phyloP scores from a whole-genome alignment of 148 eudicot genomes.

The Fallopia convolvulus region DNA sequence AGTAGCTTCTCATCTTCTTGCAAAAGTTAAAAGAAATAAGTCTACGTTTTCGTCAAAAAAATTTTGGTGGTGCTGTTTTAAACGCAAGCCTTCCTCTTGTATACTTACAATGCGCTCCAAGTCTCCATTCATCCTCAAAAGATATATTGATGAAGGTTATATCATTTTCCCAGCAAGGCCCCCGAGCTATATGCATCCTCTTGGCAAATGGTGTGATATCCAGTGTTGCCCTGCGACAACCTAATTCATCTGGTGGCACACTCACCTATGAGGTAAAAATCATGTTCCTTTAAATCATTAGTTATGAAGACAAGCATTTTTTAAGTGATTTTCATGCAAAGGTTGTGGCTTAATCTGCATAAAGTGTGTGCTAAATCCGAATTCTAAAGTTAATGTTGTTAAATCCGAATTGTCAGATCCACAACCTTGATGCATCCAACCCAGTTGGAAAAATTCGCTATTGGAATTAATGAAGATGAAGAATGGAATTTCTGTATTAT shows the following conservation, averaged over 20 bases:
- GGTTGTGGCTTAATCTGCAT: neutral
- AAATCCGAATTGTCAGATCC: too few relatives aligned
- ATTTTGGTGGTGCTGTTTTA: neutral
- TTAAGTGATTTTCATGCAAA: neutral
- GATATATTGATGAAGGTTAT: constrained; percentile 93
- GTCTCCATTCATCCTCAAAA: neutral
- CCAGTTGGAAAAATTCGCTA: too few relatives aligned
- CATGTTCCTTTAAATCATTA: neutral
- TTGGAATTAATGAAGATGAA: too few relatives aligned
- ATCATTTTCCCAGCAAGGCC: constrained; percentile 98
- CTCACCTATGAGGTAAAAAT: constrained; percentile 89
- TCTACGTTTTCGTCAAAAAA: neutral
- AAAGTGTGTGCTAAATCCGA: too few relatives aligned
- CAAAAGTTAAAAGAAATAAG: neutral
- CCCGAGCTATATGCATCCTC: constrained; percentile 88
- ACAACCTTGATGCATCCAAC: too few relatives aligned
- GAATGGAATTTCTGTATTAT: too few relatives aligned
- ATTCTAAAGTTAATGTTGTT: too few relatives aligned
- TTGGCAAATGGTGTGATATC: constrained; percentile 91
- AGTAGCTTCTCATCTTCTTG: neutral
- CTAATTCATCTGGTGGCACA: constrained; percentile 96
- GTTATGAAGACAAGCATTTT: neutral
- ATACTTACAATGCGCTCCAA: neutral
- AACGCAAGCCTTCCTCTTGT: neutral
- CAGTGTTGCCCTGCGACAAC: constrained; percentile 91